These are phyloP conservation scores for Bolboschoenoplectus hybrid DNA, from an alignment of 202 grass and related monocot genomes.

Conservation along the genomic window DNA sequence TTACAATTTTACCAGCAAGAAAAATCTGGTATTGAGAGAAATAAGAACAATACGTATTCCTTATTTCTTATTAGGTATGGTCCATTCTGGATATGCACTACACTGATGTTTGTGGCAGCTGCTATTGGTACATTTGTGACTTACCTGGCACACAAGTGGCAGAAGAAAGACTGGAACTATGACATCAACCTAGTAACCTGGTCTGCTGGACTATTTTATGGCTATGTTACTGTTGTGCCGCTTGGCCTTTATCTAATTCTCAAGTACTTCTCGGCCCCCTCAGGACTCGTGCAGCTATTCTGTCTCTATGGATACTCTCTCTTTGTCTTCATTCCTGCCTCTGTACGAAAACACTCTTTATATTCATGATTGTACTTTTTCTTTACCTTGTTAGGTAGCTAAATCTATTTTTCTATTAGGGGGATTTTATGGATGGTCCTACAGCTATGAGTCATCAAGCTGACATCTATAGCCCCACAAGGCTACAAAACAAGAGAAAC, in stretches of 20 bases:
- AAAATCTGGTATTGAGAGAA: not conserved
- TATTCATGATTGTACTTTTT: not conserved
- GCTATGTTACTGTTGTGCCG: conserved; percentile 93
- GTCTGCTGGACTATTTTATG: conserved; percentile 99
- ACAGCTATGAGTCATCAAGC: too few species aligned
- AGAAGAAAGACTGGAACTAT: conserved; percentile 97
- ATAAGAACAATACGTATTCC: not conserved
- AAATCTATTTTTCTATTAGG: not conserved
- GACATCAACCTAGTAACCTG: conserved; percentile 98
- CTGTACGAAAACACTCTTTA: conserved; percentile 48
- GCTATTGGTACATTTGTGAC: conserved; percentile 98
- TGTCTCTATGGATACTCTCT: conserved; percentile 98
- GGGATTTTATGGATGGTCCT: not conserved
- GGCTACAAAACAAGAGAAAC: not conserved
- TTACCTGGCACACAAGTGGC: conserved; percentile 93
- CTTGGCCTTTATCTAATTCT: conserved; percentile 88
- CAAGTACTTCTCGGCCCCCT: conserved; percentile 97
- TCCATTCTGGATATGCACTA: conserved; percentile 99
- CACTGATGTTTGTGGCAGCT: conserved; percentile 91
- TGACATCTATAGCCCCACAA: not conserved
- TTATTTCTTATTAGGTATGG: conserved; percentile 62
- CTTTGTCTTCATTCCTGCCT: conserved; percentile 96
- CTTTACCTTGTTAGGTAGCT: not conserved
- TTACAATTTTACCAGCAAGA: not conserved
- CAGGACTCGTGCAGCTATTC: conserved; percentile 89